Conservation (phyloP, 768 basidiomycete species). For the Leccinum obscurum region DNA sequence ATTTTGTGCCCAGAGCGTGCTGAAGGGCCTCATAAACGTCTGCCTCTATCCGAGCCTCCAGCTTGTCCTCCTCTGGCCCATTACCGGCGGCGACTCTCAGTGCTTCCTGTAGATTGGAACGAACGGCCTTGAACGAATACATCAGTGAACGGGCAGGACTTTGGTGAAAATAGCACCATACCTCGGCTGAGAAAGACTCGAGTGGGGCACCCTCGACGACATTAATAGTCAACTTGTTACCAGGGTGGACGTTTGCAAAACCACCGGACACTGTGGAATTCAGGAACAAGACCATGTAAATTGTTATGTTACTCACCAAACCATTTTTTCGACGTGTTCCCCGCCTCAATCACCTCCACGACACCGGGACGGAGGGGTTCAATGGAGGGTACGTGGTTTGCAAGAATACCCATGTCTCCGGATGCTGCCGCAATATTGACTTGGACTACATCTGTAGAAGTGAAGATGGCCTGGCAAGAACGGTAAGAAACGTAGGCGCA, state of each 20-base stretch:
- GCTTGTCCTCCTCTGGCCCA: constrained; percentile 91
- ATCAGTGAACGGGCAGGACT: constrained; percentile 4
- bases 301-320: constrained; percentile 67
- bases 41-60: constrained; percentile 90
- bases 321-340: constrained; percentile 85
- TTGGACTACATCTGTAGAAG: constrained; percentile 88
- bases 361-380: constrained; percentile 94
- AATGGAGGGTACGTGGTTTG: constrained; percentile 97
- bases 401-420: constrained; percentile 99
- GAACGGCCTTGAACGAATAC: constrained; percentile 67
- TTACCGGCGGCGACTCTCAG: constrained; percentile 75
- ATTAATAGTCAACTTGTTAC: constrained; percentile 96
- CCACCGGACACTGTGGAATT: constrained; percentile 81
- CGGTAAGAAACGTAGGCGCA: constrained; percentile 14
- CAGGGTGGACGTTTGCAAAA: constrained; percentile 96
- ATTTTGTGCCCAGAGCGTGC: constrained; percentile 66
- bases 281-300: constrained; percentile 4
- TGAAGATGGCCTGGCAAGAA: constrained; percentile 75
- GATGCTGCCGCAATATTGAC: constrained; percentile 93
- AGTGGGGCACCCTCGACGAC: constrained; percentile 94
- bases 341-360: constrained; percentile 88
- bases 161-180: constrained; percentile 36
- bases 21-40: constrained; percentile 97
- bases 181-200: constrained; percentile 89
- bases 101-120: constrained; percentile 87